Base-by-base conservation (phyloP, 495 filamentous ascomycete genomes). In the Penicillium taxi region DNA sequence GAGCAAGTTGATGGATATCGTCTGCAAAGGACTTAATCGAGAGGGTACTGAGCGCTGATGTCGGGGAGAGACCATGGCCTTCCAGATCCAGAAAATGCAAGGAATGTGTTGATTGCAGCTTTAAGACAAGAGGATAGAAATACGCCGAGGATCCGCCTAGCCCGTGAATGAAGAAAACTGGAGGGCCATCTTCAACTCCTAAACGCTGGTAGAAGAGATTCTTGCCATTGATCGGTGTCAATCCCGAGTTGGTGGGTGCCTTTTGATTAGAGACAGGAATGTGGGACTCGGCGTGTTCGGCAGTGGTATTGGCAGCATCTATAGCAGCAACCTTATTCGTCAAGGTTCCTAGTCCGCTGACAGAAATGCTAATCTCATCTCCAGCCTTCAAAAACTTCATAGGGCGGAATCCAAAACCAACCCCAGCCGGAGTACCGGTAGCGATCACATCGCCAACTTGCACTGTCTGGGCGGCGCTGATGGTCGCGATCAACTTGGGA, bases 391-490 rank as follows among this genome's bases (percentile, higher is more conserved):
- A 41, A 20, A 55, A 71, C 29, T 57, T 56, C 39, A 58, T 56
- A 4, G 71, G 70, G 16, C 57, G 59, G 17, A 52, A 51, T 0
- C 72, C 70, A 35, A 76, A 62, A 3, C 72, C 72, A 12, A 76
- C 72, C 15, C 72, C 70, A 4, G 68, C 67, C 14, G 72, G 72
- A 1, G 83, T 88, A 37, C 83, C 83, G 17, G 83, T 86, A 37
- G 83, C 84, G 32, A 88, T 79, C 13, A 85, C 28, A 56, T 86
- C 81, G 1, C 84, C 84, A 3, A 73, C 75, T 32, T 82, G 52
- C 16, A 86, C 51, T 5, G 82, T 86, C 19, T 76, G 80, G 19
- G 77, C 81, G 43, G 72, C 74, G 39, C 72, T 78, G 18, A 89
- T 55, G 42, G 81, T 78, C 1, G 71, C 56, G 42, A 87, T 77